Evolutionary conservation across 2,329 filamentous ascomycete species (phyloP).

Genomic region (Xylaria sp.): DNA sequence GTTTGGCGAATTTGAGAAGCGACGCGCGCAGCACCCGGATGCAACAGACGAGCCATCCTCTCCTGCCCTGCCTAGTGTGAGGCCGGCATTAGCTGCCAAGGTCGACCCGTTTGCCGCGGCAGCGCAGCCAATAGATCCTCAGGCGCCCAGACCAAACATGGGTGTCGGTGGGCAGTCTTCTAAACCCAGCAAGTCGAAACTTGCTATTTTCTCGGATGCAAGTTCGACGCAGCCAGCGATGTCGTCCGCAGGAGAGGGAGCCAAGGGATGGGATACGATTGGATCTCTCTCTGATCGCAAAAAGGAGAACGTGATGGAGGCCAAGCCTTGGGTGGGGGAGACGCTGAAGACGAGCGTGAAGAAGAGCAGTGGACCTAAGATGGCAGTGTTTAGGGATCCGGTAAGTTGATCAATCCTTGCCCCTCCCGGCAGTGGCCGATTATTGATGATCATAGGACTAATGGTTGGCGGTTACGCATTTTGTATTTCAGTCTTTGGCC

Average conservation of each 20-base stretch:
- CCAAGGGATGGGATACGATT: constrained; percentile 91
- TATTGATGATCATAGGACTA: constrained; percentile 98
- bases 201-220: constrained; percentile 89
- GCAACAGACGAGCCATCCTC: constrained; percentile 77
- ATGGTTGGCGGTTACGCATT: constrained; percentile 66
- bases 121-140: constrained; percentile 68
- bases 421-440: constrained; percentile 61
- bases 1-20: constrained; percentile 89
- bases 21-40: constrained; percentile 74
- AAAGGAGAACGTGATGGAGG: constrained; percentile 91
- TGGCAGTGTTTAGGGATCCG: constrained; percentile 94
- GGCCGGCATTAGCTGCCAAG: constrained; percentile 87
- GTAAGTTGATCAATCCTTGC: constrained; percentile 69
- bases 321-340: constrained; percentile 92
- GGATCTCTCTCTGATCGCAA: constrained; percentile 86
- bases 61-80: constrained; percentile 84
- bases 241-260: constrained; percentile 62
- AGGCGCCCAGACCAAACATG: constrained; percentile 67
- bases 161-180: constrained; percentile 62
- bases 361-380: constrained; percentile 79
- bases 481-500: constrained; percentile 66
- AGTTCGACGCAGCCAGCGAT: constrained; percentile 69
- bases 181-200: constrained; percentile 80
- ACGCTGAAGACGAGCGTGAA: constrained; percentile 89
- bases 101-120: constrained; percentile 80